Evolutionary conservation across 768 basidiomycete species (phyloP), one percentile per base, ranked within the genome.

Genomic region (Amanita pseudoporphyria): DNA sequence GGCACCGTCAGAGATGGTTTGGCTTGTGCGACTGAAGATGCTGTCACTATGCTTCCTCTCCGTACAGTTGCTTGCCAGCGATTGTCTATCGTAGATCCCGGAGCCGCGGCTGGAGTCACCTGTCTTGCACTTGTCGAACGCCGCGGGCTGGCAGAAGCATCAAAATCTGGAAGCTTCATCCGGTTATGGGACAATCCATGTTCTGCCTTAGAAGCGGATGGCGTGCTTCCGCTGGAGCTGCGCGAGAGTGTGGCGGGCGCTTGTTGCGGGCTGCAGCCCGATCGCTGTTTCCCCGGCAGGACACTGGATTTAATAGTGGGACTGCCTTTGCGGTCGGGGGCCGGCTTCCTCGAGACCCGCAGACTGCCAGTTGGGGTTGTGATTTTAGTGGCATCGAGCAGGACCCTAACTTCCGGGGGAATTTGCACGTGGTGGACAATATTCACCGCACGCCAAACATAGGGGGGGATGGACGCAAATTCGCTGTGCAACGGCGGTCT

Each of bases 361-460:
- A 50, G 18, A 24, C 40, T 50, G 24, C 49, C 31, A 7, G 49
- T 43, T 4, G 49, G 49, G 2, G 32, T 50, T 3, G 37, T 67
- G 66, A 56, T 69, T 30, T 70, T 62, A 37, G 74, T 62, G 44
- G 79, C 71, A 51, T 84, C 84, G 45, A 87, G 71, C 45, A 79
- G 65, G n/a, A 74, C 68, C 64, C 82, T 84, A 64, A 87, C 76
- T 45, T 84, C 83, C 10, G 71, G 60, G 14, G 88, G 88, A 53
- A 89, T 87, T 47, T 82, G 73, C 48, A 89, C 70, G 52, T 77
- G 75, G 59, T 90, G 84, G 9, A 89, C 78, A 53, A 76, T 72
- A 64, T 79, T 83, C 62, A 91, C 86, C 26, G 85, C 77, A 56
- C 73, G 79, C 88, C 88, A 92, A 63, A 89, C 87, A 3, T 82